Base-by-base conservation (phyloP, 2,329 filamentous ascomycete species). In the Laburnicola sp. region DNA sequence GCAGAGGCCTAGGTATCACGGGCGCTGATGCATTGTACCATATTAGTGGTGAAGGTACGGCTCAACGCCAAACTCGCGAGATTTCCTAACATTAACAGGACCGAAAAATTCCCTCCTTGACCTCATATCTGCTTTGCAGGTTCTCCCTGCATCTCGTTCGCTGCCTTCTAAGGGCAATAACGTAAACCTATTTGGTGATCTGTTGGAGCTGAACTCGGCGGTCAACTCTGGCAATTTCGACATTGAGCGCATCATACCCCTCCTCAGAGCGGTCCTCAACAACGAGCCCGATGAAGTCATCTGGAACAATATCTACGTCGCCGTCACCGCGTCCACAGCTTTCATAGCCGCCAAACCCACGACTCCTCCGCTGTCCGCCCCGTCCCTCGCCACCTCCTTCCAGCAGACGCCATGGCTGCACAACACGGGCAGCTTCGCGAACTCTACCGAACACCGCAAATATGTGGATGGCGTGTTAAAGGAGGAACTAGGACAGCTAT, bases 231-330 rank as follows among this genome's bases (percentile, higher is more conserved):
- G 16, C 44, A 52, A 44, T 23, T 48, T 48, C 50, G 51, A 66
- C 50, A 51, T 60, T 53, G 53, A 69, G 45, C 60, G 54, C 25
- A 48, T 74, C 48, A 67, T 67, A 16, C 16, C 16, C 1, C 16
- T 16, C 16, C 16, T 16, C 16, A 16, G 16, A 16, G 16, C 16
- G 16, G 16, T 16, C 16, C 16, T 16, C 16, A 16, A 16, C 16
- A 16, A 16, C 16, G 16, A 16, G 16, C 16, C 16, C 16, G 16
- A 16, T 16, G 16, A 16, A 16, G 16, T 16, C 16, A 16, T 16
- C 16, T 16, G 16, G 16, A 16, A 16, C 16, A 16, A 16, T 16
- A 1, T 16, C 16, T 16, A 16, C 16, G 16, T 16, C 16, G 16
- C 16, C 16, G 16, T 16, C 16, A 1, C 16, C 16, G 16, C 16